These are phyloP conservation scores for Daldinia bambusicola DNA, from an alignment of 495 filamentous ascomycete genomes.

Conservation along the genomic window DNA sequence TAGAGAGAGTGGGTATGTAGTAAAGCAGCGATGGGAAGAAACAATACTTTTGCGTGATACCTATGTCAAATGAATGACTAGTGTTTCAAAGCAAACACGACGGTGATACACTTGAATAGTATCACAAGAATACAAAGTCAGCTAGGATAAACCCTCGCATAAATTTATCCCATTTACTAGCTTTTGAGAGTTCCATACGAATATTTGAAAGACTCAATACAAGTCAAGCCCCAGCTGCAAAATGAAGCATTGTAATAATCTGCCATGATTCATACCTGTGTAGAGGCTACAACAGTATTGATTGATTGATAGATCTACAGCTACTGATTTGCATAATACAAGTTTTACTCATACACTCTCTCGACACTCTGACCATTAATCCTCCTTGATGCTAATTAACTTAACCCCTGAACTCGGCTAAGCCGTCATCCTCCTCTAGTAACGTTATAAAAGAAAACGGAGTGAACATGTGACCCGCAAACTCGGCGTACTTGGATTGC, in stretches of 20 bases:
- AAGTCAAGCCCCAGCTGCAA: too few species aligned
- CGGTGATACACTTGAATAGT: too few species aligned
- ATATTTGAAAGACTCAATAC: too few species aligned
- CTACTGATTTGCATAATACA: slow-evolving; percentile 37
- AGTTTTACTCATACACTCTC: slow-evolving; percentile 29
- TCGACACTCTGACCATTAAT: not conserved
- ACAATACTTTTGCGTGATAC: too few species aligned
- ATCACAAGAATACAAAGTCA: too few species aligned
- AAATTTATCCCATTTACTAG: too few species aligned
- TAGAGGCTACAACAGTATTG: slow-evolving; percentile 35
- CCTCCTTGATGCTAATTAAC: slow-evolving; percentile 42
- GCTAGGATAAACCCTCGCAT: too few species aligned
- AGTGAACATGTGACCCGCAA: slow-evolving; percentile 88
- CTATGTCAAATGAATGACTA: too few species aligned
- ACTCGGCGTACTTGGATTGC: slow-evolving; percentile 99
- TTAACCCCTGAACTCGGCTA: slow-evolving; percentile 58
- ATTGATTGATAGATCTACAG: slow-evolving; percentile 41
- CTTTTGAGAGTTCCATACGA: too few species aligned
- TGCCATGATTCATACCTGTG: not conserved
- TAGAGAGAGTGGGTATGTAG: too few species aligned
- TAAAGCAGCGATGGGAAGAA: too few species aligned
- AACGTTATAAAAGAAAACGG: slow-evolving; percentile 91
- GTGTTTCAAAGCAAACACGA: too few species aligned
- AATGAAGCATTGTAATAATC: not conserved
- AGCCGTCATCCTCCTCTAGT: slow-evolving; percentile 81